phyloP scores from a whole-genome alignment of 345 rosid species.

The Pistacia vera region DNA sequence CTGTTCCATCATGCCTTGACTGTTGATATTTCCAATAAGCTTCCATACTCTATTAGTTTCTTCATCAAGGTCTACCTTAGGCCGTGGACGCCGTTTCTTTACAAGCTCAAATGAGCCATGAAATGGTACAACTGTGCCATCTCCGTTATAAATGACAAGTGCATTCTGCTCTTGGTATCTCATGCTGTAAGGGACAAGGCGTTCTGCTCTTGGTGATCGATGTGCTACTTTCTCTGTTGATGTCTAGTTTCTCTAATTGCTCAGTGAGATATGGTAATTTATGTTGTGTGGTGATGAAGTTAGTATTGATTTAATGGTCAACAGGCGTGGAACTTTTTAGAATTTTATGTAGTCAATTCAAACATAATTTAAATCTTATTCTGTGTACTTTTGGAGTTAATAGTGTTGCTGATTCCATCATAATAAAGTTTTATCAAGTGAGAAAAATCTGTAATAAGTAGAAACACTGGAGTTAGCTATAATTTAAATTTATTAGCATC shows the following conservation, averaged over 20 bases:
- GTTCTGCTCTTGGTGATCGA: constrained; percentile 31
- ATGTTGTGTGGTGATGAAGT: no score
- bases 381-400: background rate
- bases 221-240: constrained; percentile 39
- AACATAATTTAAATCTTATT: background rate
- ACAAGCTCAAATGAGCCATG: constrained; percentile 34
- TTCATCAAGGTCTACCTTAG: constrained; percentile 82
- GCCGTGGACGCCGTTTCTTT: constrained; percentile 59
- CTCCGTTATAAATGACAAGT: constrained; percentile 52
- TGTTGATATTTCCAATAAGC: constrained; percentile 69
- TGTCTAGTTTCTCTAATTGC: constrained; percentile 48
- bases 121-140: constrained; percentile 61
- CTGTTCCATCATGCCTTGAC: constrained; percentile 73
- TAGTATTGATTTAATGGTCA: no score
- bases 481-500: no score
- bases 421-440: background rate
- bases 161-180: constrained; percentile 44
- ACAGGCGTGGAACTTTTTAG: no score
- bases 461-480: no score
- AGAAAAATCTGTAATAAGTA: background rate
- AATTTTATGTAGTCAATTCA: no score
- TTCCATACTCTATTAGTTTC: constrained; percentile 89
- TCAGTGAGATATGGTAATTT: constrained; percentile 24
- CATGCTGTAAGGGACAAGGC: constrained; percentile 53
- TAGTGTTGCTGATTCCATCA: background rate